Evolutionary conservation across 2,329 filamentous ascomycete genomes (phyloP).

Genomic region (Canariomyces notabilis): DNA sequence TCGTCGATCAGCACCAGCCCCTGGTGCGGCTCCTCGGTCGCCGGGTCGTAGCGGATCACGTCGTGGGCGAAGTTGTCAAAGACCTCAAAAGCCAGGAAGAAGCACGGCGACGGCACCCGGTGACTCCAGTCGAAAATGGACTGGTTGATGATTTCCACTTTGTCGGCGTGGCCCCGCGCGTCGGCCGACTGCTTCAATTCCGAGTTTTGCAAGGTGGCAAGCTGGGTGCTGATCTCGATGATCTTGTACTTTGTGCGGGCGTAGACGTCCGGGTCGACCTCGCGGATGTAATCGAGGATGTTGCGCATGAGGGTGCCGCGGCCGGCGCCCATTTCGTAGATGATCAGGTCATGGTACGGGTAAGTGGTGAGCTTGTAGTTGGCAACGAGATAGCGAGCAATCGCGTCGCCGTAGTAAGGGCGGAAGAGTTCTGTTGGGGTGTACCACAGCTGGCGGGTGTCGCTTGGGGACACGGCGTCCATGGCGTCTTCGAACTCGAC

Average conservation of each 20-base stretch:
- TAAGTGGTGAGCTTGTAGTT: constrained; percentile 95
- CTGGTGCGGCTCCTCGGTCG: constrained; percentile 78
- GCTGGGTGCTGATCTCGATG: constrained; percentile 84
- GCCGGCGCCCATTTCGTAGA: constrained; percentile 98
- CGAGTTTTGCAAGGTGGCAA: constrained; percentile 71
- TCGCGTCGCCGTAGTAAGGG: constrained; percentile 93
- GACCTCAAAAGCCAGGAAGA: constrained; percentile 96
- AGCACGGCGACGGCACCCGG: constrained; percentile 87
- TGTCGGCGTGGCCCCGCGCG: constrained; percentile 69
- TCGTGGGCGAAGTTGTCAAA: constrained; percentile 99
- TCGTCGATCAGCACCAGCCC: constrained; percentile 81
- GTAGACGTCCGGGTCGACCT: constrained; percentile 85
- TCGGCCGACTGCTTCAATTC: constrained; percentile 56
- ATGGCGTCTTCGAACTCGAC: constrained; percentile 84
- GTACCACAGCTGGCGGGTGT: constrained; percentile 91
- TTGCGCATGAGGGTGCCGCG: constrained; percentile 98
- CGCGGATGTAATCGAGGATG: constrained; percentile 92
- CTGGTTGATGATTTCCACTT: constrained; percentile 90
- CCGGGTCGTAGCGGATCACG: constrained; percentile 80
- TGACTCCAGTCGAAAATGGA: constrained; percentile 92
- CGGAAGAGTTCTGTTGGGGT: constrained; percentile 96
- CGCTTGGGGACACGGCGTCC: constrained; percentile 65
- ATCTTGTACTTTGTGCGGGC: constrained; percentile 89
- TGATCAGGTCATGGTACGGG: constrained; percentile 92
- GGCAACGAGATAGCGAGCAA: constrained; percentile 90